Percentiles rank a stretch among this genome's conserved stretches.
These are phyloP conservation scores for Phytophthora litchii DNA, from an alignment of 352 stramenopile genomes.

Conservation along the genomic window DNA sequence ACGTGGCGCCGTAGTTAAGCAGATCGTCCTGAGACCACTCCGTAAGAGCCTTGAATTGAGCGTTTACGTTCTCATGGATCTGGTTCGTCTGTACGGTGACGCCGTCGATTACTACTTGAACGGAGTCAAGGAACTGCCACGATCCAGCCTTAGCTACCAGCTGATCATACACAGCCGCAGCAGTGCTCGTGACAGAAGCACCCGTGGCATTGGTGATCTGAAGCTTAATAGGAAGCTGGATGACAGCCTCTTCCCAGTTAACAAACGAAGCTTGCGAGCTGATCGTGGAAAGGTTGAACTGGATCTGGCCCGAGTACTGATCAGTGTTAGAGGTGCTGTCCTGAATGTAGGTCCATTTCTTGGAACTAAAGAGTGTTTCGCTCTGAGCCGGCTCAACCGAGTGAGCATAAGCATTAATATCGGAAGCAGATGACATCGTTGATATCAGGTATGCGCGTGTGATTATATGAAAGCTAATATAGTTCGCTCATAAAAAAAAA, in stretches of 20 bases:
- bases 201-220: conserved; percentile 9
- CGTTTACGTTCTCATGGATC: conserved; percentile 16
- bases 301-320: conserved; percentile 21
- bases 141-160: conserved; percentile 11
- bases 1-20: too few species aligned
- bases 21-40: background rate
- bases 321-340: background rate
- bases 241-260: conserved; percentile 23
- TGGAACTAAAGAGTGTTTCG: too few species aligned
- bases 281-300: background rate
- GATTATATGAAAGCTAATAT: too few species aligned
- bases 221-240: conserved; percentile 19
- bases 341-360: too few species aligned
- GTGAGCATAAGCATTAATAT: too few species aligned
- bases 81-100: conserved; percentile 11
- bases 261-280: conserved; percentile 21
- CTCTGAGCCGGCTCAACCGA: too few species aligned
- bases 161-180: too few species aligned
- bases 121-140: conserved; percentile 16
- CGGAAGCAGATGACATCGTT: too few species aligned
- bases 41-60: conserved; percentile 13
- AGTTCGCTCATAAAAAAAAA: too few species aligned
- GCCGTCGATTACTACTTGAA: conserved; percentile 17
- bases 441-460: too few species aligned
- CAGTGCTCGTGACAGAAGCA: too few species aligned